phyloP scores from a whole-genome alignment of 2,329 filamentous ascomycete species.

The Colletotrichum nymphaeae region DNA sequence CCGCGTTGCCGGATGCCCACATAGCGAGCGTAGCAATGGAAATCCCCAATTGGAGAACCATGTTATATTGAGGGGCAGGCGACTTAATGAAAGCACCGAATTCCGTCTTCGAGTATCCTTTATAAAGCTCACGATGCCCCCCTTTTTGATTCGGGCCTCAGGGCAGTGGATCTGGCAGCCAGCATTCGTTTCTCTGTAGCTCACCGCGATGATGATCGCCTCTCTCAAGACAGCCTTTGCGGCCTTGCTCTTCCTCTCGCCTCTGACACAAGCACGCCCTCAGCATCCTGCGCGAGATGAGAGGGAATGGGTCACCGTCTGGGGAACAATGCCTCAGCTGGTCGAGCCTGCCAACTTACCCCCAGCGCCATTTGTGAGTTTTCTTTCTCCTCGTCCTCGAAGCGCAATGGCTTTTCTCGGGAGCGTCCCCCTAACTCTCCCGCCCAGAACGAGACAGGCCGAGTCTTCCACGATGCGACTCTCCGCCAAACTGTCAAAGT shows the following conservation, averaged over 20 bases:
- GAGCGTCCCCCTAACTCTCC: neutral
- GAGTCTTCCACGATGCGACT: conserved; percentile 68
- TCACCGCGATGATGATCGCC: conserved; percentile 11
- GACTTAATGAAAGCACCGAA: neutral
- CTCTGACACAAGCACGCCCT: conserved; percentile 18
- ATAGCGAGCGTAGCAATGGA: conserved; percentile 5
- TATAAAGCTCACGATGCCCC: neutral
- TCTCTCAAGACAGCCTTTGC: conserved; percentile 31
- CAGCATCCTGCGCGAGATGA: conserved; percentile 31
- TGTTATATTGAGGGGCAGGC: conserved; percentile 20
- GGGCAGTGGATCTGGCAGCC: neutral
- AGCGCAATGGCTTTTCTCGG: conserved; percentile 21
- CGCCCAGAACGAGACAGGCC: conserved; percentile 59
- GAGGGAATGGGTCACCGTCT: conserved; percentile 69
- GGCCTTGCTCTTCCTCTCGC: conserved; percentile 23
- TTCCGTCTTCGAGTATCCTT: neutral
- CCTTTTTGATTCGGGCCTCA: neutral
- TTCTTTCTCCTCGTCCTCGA: neutral
- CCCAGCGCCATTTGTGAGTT: conserved; percentile 63
- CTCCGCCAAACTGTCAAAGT: conserved; percentile 71
- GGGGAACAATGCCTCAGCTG: conserved; percentile 72
- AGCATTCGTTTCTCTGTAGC: neutral
- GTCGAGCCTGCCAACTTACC: conserved; percentile 70
- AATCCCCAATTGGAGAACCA: neutral
- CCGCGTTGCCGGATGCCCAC: conserved; percentile 25